Evolutionary conservation across 2,329 filamentous ascomycete species (phyloP).

Genomic region (Fusarium sp.): DNA sequence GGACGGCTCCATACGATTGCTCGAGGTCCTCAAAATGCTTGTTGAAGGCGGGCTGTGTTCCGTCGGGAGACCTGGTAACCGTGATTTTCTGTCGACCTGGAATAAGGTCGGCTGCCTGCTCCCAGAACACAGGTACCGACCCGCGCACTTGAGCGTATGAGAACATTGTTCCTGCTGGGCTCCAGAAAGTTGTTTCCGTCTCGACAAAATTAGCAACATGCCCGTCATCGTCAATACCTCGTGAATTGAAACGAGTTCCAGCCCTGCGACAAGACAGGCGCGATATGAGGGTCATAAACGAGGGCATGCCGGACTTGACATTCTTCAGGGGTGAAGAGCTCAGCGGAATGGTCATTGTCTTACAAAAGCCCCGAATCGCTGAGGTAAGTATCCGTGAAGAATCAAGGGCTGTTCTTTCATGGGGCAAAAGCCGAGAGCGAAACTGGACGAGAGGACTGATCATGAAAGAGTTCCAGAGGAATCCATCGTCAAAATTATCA

Average conservation of each 20-base stretch:
- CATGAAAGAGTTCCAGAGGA: constrained; percentile 99
- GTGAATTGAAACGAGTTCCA: constrained; percentile 95
- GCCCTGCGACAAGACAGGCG: constrained; percentile 90
- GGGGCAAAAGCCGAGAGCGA: constrained; percentile 80
- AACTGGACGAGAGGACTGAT: constrained; percentile 93
- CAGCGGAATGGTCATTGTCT: constrained; percentile 86
- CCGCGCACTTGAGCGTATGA: constrained; percentile 95
- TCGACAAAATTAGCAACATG: constrained; percentile 99
- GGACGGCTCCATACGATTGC: constrained; percentile 87
- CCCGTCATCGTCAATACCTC: constrained; percentile 96
- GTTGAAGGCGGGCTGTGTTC: constrained; percentile 93
- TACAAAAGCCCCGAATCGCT: constrained; percentile 92
- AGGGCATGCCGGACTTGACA: constrained; percentile 78
- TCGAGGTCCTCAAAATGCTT: constrained; percentile 94
- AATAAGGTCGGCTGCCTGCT: constrained; percentile 87
- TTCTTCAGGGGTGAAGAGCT: constrained; percentile 77
- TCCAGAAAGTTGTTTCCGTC: constrained; percentile 93
- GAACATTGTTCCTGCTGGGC: constrained; percentile 81
- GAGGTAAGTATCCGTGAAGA: constrained; percentile 89
- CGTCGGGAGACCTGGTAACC: constrained; percentile 88
- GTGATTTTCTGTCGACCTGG: constrained; percentile 96
- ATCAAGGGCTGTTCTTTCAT: constrained; percentile 85
- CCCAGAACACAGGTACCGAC: constrained; percentile 97
- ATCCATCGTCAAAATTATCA: constrained; percentile 91
- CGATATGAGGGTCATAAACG: constrained; percentile 89